Evolutionary conservation across 2,329 filamentous ascomycete genomes (phyloP).

Genomic region (Fusarium goolgardi): DNA sequence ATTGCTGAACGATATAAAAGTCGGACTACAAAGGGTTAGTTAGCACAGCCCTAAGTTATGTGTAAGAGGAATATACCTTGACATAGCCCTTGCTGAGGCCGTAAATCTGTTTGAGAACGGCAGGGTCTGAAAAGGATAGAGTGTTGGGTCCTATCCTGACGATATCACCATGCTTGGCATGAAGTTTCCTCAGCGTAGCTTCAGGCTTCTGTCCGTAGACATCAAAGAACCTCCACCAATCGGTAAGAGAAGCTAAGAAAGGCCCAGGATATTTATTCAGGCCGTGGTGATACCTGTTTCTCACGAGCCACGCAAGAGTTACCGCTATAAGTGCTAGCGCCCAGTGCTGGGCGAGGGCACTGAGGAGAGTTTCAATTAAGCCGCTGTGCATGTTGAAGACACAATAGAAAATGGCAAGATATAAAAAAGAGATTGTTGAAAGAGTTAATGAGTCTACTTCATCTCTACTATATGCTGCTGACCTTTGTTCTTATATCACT

Average conservation of each 20-base stretch:
- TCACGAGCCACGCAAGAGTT: slow-evolving; percentile 26
- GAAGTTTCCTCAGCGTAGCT: slow-evolving; percentile 72
- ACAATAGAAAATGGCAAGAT: background rate
- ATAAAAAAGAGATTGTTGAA: slow-evolving; percentile 9
- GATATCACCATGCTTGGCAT: slow-evolving; percentile 77
- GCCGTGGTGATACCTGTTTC: slow-evolving; percentile 60
- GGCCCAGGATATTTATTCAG: slow-evolving; percentile 80
- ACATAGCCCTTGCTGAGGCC: slow-evolving; percentile 83
- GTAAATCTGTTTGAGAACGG: slow-evolving; percentile 80
- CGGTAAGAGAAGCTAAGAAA: slow-evolving; percentile 69
- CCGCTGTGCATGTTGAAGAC: slow-evolving; percentile 43
- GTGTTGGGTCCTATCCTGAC: slow-evolving; percentile 80
- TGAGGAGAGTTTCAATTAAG: slow-evolving; percentile 37
- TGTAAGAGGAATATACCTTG: slow-evolving; percentile 69
- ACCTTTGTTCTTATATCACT: slow-evolving; percentile 32
- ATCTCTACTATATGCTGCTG: background rate
- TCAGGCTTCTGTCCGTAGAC: slow-evolving; percentile 74
- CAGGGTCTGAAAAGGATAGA: slow-evolving; percentile 78
- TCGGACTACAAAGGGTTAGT: slow-evolving; percentile 66
- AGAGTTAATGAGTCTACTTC: background rate
- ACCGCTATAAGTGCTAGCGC: slow-evolving; percentile 22
- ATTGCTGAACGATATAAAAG: slow-evolving; percentile 84
- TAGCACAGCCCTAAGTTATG: slow-evolving; percentile 53
- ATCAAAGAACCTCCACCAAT: slow-evolving; percentile 81
- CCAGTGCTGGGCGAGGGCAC: slow-evolving; percentile 39